phyloP scores from a whole-genome alignment of 495 filamentous ascomycete species.

The Aspergillus taichungensis region DNA sequence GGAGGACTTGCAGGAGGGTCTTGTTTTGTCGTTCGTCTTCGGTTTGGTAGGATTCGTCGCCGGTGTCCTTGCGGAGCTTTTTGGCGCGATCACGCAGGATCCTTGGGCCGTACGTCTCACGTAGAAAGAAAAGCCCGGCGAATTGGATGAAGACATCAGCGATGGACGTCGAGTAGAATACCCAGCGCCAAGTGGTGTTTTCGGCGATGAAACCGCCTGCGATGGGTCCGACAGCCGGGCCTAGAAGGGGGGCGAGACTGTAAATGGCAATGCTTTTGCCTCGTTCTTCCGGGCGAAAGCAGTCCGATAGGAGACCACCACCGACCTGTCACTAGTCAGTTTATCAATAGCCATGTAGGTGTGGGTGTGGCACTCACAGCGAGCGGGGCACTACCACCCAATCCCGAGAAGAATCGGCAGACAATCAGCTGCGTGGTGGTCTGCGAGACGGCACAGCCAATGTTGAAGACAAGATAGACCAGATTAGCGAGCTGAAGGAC shows the following conservation, averaged over 20 bases:
- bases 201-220: conserved; percentile 59
- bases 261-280: conserved; percentile 58
- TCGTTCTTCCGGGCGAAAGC: conserved; percentile 54
- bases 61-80: conserved; percentile 52
- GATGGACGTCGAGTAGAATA: conserved; percentile 57
- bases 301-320: conserved; percentile 54
- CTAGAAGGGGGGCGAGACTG: conserved; percentile 55
- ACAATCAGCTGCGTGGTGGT: conserved; percentile 46
- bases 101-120: conserved; percentile 61
- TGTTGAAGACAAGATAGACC: conserved; percentile 57
- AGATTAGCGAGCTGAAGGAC: conserved; percentile 54
- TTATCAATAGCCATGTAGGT: background rate
- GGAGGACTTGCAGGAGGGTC: conserved; percentile 33
- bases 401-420: conserved; percentile 48
- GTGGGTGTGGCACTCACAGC: conserved; percentile 25
- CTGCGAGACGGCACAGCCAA: conserved; percentile 42
- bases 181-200: conserved; percentile 63
- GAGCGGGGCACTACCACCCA: conserved; percentile 48
- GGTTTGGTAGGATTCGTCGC: conserved; percentile 53
- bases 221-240: conserved; percentile 57
- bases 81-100: conserved; percentile 50
- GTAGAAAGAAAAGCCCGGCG: conserved; percentile 56
- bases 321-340: conserved; percentile 31
- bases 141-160: conserved; percentile 53
- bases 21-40: conserved; percentile 49